Base-by-base conservation (phyloP, 768 basidiomycete genomes). In the Suillus weaverae region DNA sequence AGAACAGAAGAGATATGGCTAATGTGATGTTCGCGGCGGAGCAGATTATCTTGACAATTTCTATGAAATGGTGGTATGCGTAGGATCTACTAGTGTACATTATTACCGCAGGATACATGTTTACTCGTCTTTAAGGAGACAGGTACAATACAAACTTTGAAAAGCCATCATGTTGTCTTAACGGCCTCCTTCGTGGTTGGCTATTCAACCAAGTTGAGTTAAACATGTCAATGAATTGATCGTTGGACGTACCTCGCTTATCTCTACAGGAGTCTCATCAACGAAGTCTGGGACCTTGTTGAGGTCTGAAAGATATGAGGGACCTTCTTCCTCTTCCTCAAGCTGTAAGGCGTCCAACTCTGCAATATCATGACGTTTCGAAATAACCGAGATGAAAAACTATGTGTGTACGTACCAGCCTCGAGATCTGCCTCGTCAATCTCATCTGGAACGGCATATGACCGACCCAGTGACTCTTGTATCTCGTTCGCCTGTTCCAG, bases 401-500 rank as follows among this genome's bases (percentile, higher is more conserved):
- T 8, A 44, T 55, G 26, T 22, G 62, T 38, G 32, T 46, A 72
- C 86, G 56, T 71, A 91, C 97, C 97, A 53, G 97, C 97, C 83
- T 98, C 91, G 4, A 99, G 83, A 77, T 99, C 97, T 9, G 92
- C 94, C 76, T 99, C 97, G 77, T 99, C 97, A 30, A 99, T 83
- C 75, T 99, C 97, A 69, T 99, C 97, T 18, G 97, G 97, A 0
- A 99, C 93, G 16, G 90, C 93, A 76, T 99, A 99, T 30, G 95
- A 96, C 67, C 97, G 83, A 20, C 92, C 94, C 30, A 99, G 81
- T 26, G 91, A 87, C 76, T 99, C 97, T 73, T 99, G 97, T 65
- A 99, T 94, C 76, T 99, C 97, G 72, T 98, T 99, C 11, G 95
- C 93, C 75, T 97, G 95, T 72, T 99, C 97, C 64, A 99, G 80